Evolutionary conservation across 345 rosid species (phyloP), one percentile per base, ranked within the genome.

Genomic region (Salix purpurea): DNA sequence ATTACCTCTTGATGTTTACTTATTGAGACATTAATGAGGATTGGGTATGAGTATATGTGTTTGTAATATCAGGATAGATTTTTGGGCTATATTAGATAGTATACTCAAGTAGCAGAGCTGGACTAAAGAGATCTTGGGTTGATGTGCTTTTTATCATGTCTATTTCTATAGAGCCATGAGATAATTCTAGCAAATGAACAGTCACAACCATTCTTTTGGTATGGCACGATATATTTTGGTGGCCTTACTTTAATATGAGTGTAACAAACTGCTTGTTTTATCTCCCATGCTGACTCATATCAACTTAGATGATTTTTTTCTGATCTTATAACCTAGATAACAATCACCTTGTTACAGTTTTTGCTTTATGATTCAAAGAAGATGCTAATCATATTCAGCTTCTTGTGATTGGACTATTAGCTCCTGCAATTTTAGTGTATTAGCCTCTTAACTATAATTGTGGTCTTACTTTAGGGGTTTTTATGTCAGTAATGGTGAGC

Each of bases 291-390:
- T 2, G 11, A 42, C 54, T 67, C n/a, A 16, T 18, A 23, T 76
- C 8, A 40, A 26, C 50, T 65, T 26, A 28, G 68, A 32, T 74
- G 66, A 71, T 36, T 78, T 54, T n/a, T 60, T 68, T 75, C 68
- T 21, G 32, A 28, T 54, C 77, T 72, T 65, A 23, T 28, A 78
- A 73, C 13, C 30, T 61, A 56, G 36, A 34, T 34, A 34, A 34
- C 36, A 34, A 34, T 32, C n/a, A 66, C 52, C 48, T 37, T 13
- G 74, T 67, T 75, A 28, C 14, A 44, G 50, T 6, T 13, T 67
- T n/a, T 39, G 67, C 10, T 66, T 69, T 44, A 66, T 67, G 30
- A 40, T 62, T 60, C 34, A 66, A 40, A 7, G 48, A 56, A 65
- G 37, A 65, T 69, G 46, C 71, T 26, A 46, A 16, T 39, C 28